Conservation (phyloP, 164 flowering plant species). For the Berberis thunbergii region DNA sequence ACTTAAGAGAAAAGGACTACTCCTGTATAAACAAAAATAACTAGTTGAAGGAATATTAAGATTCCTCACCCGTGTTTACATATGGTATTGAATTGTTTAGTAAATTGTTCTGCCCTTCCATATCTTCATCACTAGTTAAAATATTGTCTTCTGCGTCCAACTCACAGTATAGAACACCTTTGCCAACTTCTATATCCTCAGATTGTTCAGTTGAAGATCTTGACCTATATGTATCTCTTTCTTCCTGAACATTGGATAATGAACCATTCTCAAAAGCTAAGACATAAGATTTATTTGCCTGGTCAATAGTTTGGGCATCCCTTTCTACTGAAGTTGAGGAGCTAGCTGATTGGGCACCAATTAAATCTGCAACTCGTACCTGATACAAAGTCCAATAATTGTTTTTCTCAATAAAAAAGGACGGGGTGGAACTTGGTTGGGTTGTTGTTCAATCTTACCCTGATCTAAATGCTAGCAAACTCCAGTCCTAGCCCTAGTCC, state of each 20-base stretch:
- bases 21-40: too few species aligned
- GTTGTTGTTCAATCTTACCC: neutral
- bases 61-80: slow-evolving; percentile 6
- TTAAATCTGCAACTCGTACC: slow-evolving; percentile 57
- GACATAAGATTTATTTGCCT: slow-evolving; percentile 9
- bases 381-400: slow-evolving; percentile 10
- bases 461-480: too few species aligned
- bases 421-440: neutral
- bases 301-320: slow-evolving; percentile 6
- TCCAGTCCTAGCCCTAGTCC: too few species aligned
- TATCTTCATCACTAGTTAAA: slow-evolving; percentile 5
- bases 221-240: slow-evolving; percentile 6
- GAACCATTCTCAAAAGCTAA: neutral
- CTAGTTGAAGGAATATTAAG: neutral
- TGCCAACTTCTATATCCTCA: slow-evolving; percentile 20
- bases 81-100: slow-evolving; percentile 10
- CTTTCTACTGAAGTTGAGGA: slow-evolving; percentile 15
- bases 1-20: too few species aligned
- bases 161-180: slow-evolving; percentile 38
- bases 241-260: slow-evolving; percentile 5
- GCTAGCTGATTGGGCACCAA: slow-evolving; percentile 12
- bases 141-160: slow-evolving; percentile 20
- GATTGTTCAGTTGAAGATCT: slow-evolving; percentile 6
- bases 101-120: slow-evolving; percentile 6
- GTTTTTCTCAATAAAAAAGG: neutral